phyloP scores from a whole-genome alignment of 768 basidiomycete genomes.

The Rhizopogon rudus region DNA sequence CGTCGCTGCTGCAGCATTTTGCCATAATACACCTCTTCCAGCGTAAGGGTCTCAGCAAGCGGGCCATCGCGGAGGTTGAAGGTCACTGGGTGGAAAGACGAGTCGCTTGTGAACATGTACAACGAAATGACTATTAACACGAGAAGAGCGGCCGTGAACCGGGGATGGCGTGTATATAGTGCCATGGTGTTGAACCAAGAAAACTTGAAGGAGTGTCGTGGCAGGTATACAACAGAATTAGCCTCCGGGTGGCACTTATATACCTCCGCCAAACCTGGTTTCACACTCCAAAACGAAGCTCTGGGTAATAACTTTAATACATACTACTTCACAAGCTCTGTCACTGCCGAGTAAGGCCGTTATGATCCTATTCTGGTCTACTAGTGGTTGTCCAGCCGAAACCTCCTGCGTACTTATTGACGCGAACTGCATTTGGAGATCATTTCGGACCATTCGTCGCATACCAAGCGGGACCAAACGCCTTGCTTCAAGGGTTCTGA shows the following conservation, averaged over 20 bases:
- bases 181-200: conserved; percentile 11
- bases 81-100: conserved; percentile 2
- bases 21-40: conserved; percentile 31
- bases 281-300: not conserved
- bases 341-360: not conserved
- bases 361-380: not conserved
- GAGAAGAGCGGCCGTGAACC: conserved; percentile 24
- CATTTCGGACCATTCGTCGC: too few species aligned
- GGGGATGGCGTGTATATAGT: conserved; percentile 24
- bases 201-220: conserved; percentile 5
- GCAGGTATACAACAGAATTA: not conserved
- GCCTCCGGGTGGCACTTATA: not conserved
- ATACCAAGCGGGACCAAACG: too few species aligned
- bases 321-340: not conserved
- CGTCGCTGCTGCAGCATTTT: conserved; percentile 36
- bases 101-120: conserved; percentile 19
- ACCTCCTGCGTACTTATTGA: too few species aligned
- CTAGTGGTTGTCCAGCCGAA: too few species aligned
- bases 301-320: not conserved
- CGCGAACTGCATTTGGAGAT: too few species aligned
- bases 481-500: too few species aligned
- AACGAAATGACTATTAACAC: conserved; percentile 21
- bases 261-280: too few species aligned
- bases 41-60: conserved; percentile 9
- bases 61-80: not conserved